These are phyloP conservation scores for Sporothrix inflata DNA, from an alignment of 2,329 filamentous ascomycete genomes.

Conservation along the genomic window DNA sequence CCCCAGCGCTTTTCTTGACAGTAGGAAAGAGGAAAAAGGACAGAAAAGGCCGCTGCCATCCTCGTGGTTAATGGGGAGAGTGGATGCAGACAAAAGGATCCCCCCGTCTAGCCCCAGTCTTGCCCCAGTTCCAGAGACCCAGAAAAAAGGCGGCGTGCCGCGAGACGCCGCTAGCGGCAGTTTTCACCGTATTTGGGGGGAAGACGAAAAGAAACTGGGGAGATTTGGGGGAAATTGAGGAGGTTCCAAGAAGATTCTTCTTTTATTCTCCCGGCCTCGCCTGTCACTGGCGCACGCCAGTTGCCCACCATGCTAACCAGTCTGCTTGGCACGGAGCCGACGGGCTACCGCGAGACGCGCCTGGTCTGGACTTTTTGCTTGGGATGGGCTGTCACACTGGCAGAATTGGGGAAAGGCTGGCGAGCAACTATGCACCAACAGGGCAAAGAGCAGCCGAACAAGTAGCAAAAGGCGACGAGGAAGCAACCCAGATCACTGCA, in stretches of 20 bases:
- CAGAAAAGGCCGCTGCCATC: not conserved
- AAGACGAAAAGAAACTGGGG: not conserved
- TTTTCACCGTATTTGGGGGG: not conserved
- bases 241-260: too few species aligned
- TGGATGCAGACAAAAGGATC: too few species aligned
- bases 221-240: not conserved
- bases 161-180: constrained; percentile 8
- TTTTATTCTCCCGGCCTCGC: not conserved
- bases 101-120: too few species aligned
- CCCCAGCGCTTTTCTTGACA: not conserved
- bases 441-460: not conserved
- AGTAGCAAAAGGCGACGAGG: not conserved
- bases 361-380: not conserved
- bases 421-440: not conserved
- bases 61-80: not conserved
- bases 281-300: too few species aligned
- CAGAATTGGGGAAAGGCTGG: not conserved
- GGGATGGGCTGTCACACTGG: not conserved
- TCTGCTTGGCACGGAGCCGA: not conserved
- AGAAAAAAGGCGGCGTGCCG: not conserved
- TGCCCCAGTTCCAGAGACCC: not conserved
- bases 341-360: not conserved
- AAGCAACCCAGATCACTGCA: not conserved
- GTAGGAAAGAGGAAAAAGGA: not conserved
- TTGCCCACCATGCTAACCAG: not conserved